These are phyloP conservation scores for Moricandia arvensis DNA, from an alignment of 345 rosid species.

Conservation along the genomic window DNA sequence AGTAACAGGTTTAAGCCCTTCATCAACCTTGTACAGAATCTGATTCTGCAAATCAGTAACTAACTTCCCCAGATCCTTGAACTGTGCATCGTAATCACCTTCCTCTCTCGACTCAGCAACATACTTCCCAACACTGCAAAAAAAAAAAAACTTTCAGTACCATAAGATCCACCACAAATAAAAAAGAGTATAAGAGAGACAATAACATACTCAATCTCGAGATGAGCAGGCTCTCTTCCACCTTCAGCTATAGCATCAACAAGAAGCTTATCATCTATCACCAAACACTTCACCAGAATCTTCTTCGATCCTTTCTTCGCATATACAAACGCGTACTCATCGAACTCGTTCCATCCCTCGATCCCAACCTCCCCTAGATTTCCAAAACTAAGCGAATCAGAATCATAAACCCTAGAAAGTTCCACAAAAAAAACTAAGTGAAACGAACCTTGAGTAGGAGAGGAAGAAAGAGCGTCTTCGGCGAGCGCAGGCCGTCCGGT, in stretches of 20 bases:
- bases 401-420: background rate
- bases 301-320: background rate
- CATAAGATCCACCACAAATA: background rate
- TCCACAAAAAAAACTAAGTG: background rate
- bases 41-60: constrained; percentile 50
- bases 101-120: constrained; percentile 41
- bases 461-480: constrained; percentile 53
- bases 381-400: background rate
- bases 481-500: constrained; percentile 66
- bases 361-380: background rate
- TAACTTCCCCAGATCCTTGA: constrained; percentile 53
- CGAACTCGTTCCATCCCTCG: constrained; percentile 17
- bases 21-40: constrained; percentile 48
- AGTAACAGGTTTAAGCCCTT: constrained; percentile 31
- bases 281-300: background rate
- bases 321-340: constrained; percentile 50
- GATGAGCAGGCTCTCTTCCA: constrained; percentile 43
- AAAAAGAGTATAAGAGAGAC: background rate
- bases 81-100: constrained; percentile 54
- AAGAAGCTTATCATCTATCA: background rate
- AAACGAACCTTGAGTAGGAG: constrained; percentile 49
- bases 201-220: constrained; percentile 50
- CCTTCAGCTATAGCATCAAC: background rate
- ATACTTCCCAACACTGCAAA: constrained; percentile 56
- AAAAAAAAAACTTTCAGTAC: background rate